phyloP scores from a whole-genome alignment of 2,329 filamentous ascomycete species.

The Alternaria gaisen region DNA sequence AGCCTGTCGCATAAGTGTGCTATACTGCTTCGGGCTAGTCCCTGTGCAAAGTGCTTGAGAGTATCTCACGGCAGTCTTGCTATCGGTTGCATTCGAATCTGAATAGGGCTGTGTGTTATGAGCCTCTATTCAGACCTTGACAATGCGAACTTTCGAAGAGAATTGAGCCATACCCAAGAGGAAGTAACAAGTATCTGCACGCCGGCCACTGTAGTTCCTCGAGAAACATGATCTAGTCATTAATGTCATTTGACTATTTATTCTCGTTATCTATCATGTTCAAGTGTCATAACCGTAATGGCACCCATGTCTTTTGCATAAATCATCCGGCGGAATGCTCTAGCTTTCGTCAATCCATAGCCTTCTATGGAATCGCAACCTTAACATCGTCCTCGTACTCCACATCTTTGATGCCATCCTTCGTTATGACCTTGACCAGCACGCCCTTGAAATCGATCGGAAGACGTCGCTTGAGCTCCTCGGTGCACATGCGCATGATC shows the following conservation, averaged over 20 bases:
- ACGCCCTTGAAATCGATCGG: conserved; percentile 99
- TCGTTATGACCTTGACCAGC: conserved; percentile 90
- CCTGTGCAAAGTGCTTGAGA: background rate
- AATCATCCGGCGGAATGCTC: conserved; percentile 10
- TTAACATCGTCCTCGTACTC: conserved; percentile 84
- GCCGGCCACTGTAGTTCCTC: background rate
- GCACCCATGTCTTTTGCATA: conserved; percentile 9
- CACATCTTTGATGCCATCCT: conserved; percentile 87
- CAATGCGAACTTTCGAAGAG: background rate
- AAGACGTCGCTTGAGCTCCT: conserved; percentile 95
- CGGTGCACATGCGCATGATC: conserved; percentile 91
- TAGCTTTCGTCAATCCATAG: background rate
- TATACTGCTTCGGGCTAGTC: background rate
- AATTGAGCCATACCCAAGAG: background rate
- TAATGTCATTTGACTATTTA: conserved; percentile 5
- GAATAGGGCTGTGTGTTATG: background rate
- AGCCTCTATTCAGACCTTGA: background rate
- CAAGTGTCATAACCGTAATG: conserved; percentile 12
- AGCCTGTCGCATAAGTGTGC: background rate
- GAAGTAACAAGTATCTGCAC: background rate
- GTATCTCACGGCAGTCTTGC: background rate
- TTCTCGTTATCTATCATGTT: conserved; percentile 5
- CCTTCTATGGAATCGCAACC: conserved; percentile 66
- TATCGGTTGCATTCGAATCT: background rate
- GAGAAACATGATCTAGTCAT: background rate